These are phyloP conservation scores for Henningerozyma blattae DNA, from an alignment of 805 yeast species.

Conservation along the genomic window DNA sequence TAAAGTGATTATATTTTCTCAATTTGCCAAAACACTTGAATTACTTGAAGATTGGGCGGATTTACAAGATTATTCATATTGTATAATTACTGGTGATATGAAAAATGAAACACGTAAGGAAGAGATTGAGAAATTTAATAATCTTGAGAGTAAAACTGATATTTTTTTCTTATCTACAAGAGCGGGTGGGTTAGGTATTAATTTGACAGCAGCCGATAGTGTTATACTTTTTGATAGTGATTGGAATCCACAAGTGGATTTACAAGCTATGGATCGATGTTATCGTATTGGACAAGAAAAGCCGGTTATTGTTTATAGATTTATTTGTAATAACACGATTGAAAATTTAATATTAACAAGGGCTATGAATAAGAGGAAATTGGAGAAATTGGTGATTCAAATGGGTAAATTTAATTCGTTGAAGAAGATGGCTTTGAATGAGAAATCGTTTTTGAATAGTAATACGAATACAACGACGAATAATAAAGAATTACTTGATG, in stretches of 20 bases:
- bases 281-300: constrained; percentile 85
- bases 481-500: constrained; percentile 27
- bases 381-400: constrained; percentile 67
- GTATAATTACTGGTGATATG: constrained; percentile 71
- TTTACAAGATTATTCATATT: constrained; percentile 31
- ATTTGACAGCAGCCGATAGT: constrained; percentile 76
- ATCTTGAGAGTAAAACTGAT: constrained; percentile 23
- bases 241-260: constrained; percentile 95
- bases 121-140: constrained; percentile 40
- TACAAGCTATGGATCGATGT: constrained; percentile 92
- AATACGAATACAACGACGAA: constrained; percentile 12
- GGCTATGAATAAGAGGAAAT: constrained; percentile 67
- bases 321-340: constrained; percentile 65
- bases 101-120: constrained; percentile 52
- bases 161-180: constrained; percentile 78
- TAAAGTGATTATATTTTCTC: constrained; percentile 74
- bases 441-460: constrained; percentile 17
- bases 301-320: constrained; percentile 73
- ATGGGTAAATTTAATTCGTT: constrained; percentile 44
- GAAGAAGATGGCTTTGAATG: constrained; percentile 24
- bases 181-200: constrained; percentile 92
- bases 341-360: constrained; percentile 73
- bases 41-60: constrained; percentile 65
- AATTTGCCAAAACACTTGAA: constrained; percentile 76
- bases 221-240: constrained; percentile 86